A percentile compares a stretch with the other conserved stretches of the same genome.
Evolutionary conservation across 345 rosid genomes (phyloP).

Genomic region (Eutrema japonicum): DNA sequence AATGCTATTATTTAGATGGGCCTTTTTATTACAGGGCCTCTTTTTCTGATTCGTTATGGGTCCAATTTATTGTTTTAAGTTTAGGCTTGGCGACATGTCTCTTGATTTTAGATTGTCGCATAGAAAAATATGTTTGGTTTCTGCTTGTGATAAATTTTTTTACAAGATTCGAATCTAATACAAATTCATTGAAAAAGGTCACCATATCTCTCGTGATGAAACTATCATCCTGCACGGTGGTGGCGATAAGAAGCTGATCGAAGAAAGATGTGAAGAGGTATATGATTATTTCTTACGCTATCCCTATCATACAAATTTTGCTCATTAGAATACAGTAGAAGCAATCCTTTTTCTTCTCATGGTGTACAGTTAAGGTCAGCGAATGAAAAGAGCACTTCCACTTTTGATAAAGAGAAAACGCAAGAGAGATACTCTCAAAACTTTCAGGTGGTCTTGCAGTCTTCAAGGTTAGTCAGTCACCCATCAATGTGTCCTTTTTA

Average conservation of each 20-base stretch:
- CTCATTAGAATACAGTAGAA: background rate
- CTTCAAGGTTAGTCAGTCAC: slow-evolving; percentile 62
- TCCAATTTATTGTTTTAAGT: background rate
- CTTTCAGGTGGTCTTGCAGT: slow-evolving; percentile 94
- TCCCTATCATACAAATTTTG: background rate
- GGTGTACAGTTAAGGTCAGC: slow-evolving; percentile 64
- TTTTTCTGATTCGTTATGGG: background rate
- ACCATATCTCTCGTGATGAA: slow-evolving; percentile 79
- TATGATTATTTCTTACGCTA: background rate
- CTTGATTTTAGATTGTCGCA: background rate
- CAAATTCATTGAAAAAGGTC: slow-evolving; percentile 49
- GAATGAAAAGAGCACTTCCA: slow-evolving; percentile 71
- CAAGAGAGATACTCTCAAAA: slow-evolving; percentile 85
- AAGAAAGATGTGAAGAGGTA: slow-evolving; percentile 96
- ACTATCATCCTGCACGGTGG: slow-evolving; percentile 83
- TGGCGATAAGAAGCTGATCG: slow-evolving; percentile 83
- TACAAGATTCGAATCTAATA: slow-evolving; percentile 11
- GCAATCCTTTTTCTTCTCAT: background rate
- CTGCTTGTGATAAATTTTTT: slow-evolving; percentile 7
- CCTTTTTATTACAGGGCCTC: background rate
- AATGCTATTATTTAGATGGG: background rate
- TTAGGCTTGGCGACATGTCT: background rate
- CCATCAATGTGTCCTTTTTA: slow-evolving; percentile 20
- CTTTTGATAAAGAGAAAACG: slow-evolving; percentile 87
- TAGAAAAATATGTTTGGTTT: slow-evolving; percentile 2